phyloP scores from a whole-genome alignment of 371 early-diverging fungal genomes.

The Nosema muscidifuracis region DNA sequence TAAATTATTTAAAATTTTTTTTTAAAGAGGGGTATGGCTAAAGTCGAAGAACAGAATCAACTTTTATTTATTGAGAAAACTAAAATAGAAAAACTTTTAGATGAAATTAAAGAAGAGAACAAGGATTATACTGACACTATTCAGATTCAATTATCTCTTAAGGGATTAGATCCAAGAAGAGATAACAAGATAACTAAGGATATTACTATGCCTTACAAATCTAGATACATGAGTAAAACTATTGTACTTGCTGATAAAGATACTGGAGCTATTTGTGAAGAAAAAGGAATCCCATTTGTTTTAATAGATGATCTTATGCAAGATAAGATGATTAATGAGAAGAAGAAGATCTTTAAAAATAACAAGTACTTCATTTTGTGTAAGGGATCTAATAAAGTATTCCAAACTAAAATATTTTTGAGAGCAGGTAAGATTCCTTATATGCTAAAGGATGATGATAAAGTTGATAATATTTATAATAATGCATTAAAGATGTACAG shows the following conservation, averaged over 20 bases:
- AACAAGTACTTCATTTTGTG: conserved; percentile 93
- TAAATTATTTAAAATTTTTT: conserved; percentile 49
- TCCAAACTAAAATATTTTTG: conserved; percentile 85
- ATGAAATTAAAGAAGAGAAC: conserved; percentile 39
- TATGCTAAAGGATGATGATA: conserved; percentile 83
- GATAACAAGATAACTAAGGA: conserved; percentile 97
- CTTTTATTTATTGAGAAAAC: conserved; percentile 36
- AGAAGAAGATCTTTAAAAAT: conserved; percentile 85
- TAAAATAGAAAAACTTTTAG: conserved; percentile 16
- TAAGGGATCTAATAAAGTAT: conserved; percentile 92
- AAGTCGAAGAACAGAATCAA: conserved; percentile 34
- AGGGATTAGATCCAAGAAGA: conserved; percentile 97
- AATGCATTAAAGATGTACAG: conserved; percentile 92
- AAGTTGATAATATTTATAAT: conserved; percentile 77
- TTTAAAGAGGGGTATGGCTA: background rate
- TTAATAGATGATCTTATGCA: conserved; percentile 88
- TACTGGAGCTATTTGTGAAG: conserved; percentile 85
- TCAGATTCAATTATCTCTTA: conserved; percentile 91
- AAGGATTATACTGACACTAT: conserved; percentile 70
- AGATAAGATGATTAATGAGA: conserved; percentile 95
- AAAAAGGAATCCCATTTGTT: conserved; percentile 78
- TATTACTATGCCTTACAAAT: conserved; percentile 80
- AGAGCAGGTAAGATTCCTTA: conserved; percentile 91
- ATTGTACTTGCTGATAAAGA: conserved; percentile 90
- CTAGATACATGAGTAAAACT: conserved; percentile 80